Evolutionary conservation across 2,329 filamentous ascomycete species (phyloP).

Genomic region (Albifimbria verrucaria): DNA sequence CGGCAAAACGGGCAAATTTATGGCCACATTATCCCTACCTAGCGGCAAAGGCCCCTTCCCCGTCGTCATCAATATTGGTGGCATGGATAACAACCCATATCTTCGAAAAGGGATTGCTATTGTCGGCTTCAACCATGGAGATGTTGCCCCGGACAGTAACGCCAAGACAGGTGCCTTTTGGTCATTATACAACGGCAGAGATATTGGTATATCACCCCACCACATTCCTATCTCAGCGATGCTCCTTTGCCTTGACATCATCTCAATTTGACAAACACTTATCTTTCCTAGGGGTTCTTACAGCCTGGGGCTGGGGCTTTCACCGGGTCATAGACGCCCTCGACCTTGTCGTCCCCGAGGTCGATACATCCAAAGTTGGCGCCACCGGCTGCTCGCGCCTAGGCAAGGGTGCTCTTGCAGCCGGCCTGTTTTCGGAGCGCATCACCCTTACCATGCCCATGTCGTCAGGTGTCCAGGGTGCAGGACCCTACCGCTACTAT

Average conservation of each 20-base stretch:
- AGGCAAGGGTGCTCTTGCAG: background rate
- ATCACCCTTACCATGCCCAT: background rate
- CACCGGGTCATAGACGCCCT: conserved; percentile 1
- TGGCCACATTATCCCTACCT: background rate
- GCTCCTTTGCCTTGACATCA: background rate
- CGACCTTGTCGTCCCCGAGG: background rate
- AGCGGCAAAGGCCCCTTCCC: background rate
- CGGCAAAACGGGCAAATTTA: background rate
- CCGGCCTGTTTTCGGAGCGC: background rate
- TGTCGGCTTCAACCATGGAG: background rate
- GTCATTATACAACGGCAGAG: background rate
- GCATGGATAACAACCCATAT: background rate
- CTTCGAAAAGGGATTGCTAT: background rate
- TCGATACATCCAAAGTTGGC: background rate
- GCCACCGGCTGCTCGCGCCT: background rate
- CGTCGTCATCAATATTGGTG: background rate
- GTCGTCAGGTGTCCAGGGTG: background rate
- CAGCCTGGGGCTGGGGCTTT: background rate
- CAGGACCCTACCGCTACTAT: background rate
- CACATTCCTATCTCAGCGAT: background rate
- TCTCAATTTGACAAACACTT: background rate
- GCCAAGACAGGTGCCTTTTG: background rate
- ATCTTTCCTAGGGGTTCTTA: background rate
- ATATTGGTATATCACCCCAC: background rate
- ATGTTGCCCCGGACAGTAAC: background rate